phyloP scores from a whole-genome alignment of 2,329 filamentous ascomycete species.

The Neurospora crassa region DNA sequence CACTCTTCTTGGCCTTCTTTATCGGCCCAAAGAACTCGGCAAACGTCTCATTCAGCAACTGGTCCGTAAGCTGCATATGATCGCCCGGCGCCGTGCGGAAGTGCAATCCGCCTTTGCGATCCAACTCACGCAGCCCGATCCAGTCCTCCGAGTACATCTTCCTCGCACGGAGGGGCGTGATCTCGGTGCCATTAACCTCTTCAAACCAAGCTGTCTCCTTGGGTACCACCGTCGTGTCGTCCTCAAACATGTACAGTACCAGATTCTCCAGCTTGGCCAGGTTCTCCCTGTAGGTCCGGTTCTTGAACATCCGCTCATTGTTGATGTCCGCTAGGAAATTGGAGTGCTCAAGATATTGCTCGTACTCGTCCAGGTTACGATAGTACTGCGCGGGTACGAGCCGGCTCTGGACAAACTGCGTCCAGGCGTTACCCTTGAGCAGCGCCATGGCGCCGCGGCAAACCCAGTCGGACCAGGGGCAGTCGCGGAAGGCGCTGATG shows the following conservation, averaged over 20 bases:
- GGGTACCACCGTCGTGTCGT: conserved; percentile 78
- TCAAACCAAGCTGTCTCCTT: conserved; percentile 89
- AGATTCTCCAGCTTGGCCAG: conserved; percentile 63
- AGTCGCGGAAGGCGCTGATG: conserved; percentile 73
- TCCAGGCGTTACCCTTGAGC: conserved; percentile 74
- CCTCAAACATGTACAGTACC: conserved; percentile 81
- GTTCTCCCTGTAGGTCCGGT: conserved; percentile 61
- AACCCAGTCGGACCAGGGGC: conserved; percentile 62
- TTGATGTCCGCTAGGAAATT: conserved; percentile 95
- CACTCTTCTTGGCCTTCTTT: conserved; percentile 23
- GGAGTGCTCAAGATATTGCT: conserved; percentile 66
- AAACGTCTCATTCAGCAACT: conserved; percentile 58
- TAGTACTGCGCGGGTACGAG: conserved; percentile 95
- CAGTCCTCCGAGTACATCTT: conserved; percentile 82
- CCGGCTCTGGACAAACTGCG: conserved; percentile 61
- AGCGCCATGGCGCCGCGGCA: conserved; percentile 74
- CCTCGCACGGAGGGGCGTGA: conserved; percentile 59
- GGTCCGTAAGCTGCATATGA: conserved; percentile 72
- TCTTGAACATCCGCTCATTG: conserved; percentile 76
- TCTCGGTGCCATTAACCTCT: conserved; percentile 66
- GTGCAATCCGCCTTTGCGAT: conserved; percentile 66
- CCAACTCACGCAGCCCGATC: conserved; percentile 73
- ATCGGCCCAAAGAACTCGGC: conserved; percentile 53
- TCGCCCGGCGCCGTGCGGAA: conserved; percentile 65
- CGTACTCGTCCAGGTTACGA: conserved; percentile 59